These are phyloP conservation scores for Inonotus obliquus DNA, from an alignment of 1,284 basidiomycete species.

Conservation along the genomic window DNA sequence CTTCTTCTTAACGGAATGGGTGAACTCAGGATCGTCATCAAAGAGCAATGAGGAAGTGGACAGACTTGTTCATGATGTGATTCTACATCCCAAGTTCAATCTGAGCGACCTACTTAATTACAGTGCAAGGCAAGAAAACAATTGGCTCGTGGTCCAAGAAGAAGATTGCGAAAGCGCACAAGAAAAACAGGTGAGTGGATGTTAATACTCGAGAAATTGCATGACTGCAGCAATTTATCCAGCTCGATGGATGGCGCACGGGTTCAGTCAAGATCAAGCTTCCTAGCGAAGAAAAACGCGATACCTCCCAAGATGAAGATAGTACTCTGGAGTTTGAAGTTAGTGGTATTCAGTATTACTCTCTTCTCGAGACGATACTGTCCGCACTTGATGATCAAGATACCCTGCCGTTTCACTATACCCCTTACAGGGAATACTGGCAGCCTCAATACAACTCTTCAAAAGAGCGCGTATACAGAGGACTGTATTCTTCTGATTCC, in stretches of 20 bases:
- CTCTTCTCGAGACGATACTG: slow-evolving; percentile 8
- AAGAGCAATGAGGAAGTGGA: slow-evolving; percentile 27
- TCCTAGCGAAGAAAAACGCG: not conserved
- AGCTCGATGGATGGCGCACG: not conserved
- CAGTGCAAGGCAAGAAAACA: not conserved
- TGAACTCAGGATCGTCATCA: slow-evolving; percentile 20
- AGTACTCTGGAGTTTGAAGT: not conserved
- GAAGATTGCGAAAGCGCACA: not conserved
- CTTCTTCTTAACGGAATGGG: slow-evolving; percentile 18
- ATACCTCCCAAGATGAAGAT: not conserved
- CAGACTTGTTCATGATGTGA: slow-evolving; percentile 26
- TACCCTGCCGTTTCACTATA: slow-evolving; percentile 22
- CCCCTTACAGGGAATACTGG: slow-evolving; percentile 28
- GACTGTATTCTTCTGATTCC: slow-evolving; percentile 28
- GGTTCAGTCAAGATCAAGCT: not conserved
- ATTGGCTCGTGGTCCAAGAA: not conserved
- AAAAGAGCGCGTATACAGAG: slow-evolving; percentile 25
- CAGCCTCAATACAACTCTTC: slow-evolving; percentile 13
- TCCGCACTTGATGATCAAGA: not conserved
- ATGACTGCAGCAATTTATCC: no score
- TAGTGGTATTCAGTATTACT: slow-evolving; percentile 5
- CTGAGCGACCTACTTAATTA: not conserved
- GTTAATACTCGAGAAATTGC: no score
- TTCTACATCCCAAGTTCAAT: slow-evolving; percentile 25
- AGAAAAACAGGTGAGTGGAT: no score